These are phyloP conservation scores for Penicillium crystallinum DNA, from an alignment of 495 filamentous ascomycete species.

Conservation along the genomic window DNA sequence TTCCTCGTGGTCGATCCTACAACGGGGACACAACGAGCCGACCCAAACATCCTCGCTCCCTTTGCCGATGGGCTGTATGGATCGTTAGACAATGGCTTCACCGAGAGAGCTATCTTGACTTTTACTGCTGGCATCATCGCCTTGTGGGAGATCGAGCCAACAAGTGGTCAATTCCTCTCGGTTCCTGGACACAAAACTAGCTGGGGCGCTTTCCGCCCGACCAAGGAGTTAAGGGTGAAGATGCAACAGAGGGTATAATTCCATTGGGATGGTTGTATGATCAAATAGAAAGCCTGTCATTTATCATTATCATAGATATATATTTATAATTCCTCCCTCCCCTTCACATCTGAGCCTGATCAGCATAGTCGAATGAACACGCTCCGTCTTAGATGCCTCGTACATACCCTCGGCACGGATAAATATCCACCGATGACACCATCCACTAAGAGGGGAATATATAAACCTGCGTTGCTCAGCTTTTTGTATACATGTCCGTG, in stretches of 20 bases:
- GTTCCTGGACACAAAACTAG: conserved; percentile 31
- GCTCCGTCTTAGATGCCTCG: too few species aligned
- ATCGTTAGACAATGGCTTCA: conserved; percentile 46
- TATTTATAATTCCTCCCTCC: too few species aligned
- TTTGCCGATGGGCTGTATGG: conserved; percentile 43
- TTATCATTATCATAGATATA: too few species aligned
- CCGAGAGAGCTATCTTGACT: conserved; percentile 46
- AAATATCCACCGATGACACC: conserved; percentile 26
- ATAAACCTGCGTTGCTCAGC: conserved; percentile 5
- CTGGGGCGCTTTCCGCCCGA: conserved; percentile 34
- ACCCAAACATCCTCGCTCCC: conserved; percentile 29
- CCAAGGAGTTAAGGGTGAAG: conserved; percentile 33
- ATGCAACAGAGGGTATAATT: conserved; percentile 27
- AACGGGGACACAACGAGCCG: conserved; percentile 23
- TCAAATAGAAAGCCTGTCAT: background rate
- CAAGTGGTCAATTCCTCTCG: conserved; percentile 20
- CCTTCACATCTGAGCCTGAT: too few species aligned
- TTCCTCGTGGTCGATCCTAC: conserved; percentile 42
- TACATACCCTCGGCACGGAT: conserved; percentile 11
- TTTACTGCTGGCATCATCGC: conserved; percentile 44
- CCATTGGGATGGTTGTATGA: background rate
- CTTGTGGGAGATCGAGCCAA: conserved; percentile 49
- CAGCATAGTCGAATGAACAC: too few species aligned
- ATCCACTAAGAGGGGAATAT: conserved; percentile 22
- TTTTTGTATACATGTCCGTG: background rate